Evolutionary conservation across 768 basidiomycete genomes (phyloP).

Genomic region (Xanthoconium stramineum): DNA sequence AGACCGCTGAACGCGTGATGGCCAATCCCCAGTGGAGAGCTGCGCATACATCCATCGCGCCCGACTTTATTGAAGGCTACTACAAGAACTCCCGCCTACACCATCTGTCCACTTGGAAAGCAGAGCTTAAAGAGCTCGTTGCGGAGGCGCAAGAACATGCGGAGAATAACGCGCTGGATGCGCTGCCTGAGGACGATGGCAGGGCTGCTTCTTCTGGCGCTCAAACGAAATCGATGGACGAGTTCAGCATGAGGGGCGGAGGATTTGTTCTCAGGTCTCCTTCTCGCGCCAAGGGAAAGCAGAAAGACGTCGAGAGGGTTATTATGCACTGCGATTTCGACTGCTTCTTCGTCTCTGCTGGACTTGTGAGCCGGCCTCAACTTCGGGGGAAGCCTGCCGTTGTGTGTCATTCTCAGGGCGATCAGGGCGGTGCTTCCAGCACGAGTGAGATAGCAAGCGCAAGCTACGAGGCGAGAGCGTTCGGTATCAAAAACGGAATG

Average conservation of each 20-base stretch:
- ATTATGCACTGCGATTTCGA: slow-evolving; percentile 97
- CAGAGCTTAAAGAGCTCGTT: slow-evolving; percentile 79
- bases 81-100: slow-evolving; percentile 90
- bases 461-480: slow-evolving; percentile 88
- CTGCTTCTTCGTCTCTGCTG: slow-evolving; percentile 95
- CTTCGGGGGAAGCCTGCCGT: slow-evolving; percentile 86
- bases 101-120: slow-evolving; percentile 88
- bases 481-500: slow-evolving; percentile 94
- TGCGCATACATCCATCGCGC: slow-evolving; percentile 81
- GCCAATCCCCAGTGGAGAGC: slow-evolving; percentile 81
- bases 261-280: slow-evolving; percentile 50
- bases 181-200: not conserved
- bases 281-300: slow-evolving; percentile 48
- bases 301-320: slow-evolving; percentile 51
- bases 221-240: slow-evolving; percentile 7
- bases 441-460: slow-evolving; percentile 95
- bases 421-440: slow-evolving; percentile 66
- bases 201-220: not conserved
- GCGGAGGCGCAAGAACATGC: slow-evolving; percentile 73
- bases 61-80: slow-evolving; percentile 84
- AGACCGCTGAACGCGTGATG: slow-evolving; percentile 74
- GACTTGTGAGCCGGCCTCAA: slow-evolving; percentile 74
- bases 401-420: slow-evolving; percentile 91
- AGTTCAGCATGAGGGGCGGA: slow-evolving; percentile 52
- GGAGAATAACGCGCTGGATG: slow-evolving; percentile 37